A percentile compares a stretch with the other conserved stretches of the same genome.
Conservation (phyloP, 2,329 filamentous ascomycete genomes). For the Hymenotorrendiella dingleyae region DNA sequence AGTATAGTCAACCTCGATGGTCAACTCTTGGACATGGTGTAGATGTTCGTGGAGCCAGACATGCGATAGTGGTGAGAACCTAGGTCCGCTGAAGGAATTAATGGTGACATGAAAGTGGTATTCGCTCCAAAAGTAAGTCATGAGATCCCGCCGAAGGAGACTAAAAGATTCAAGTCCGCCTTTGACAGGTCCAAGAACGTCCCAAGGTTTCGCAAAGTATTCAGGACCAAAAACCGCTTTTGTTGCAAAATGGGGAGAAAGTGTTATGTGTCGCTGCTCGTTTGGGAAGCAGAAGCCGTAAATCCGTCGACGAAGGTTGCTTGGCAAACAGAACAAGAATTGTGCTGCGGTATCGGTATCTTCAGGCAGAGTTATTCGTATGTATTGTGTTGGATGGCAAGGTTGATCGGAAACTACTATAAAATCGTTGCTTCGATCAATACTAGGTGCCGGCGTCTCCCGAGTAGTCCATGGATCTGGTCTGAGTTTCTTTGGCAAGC, state of each 20-base stretch:
- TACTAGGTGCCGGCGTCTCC: neutral
- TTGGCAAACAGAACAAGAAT: slow-evolving; percentile 16
- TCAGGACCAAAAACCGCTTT: slow-evolving; percentile 19
- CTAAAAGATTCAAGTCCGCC: slow-evolving; percentile 19
- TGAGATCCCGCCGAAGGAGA: slow-evolving; percentile 22
- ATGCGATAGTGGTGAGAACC: slow-evolving; percentile 24
- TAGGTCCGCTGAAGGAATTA: slow-evolving; percentile 19
- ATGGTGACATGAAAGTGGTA: slow-evolving; percentile 30
- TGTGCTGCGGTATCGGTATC: neutral
- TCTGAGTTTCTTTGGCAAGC: too few relatives aligned
- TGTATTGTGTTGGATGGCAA: neutral
- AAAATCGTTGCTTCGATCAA: slow-evolving; percentile 16
- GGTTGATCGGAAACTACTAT: slow-evolving; percentile 1
- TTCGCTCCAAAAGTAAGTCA: slow-evolving; percentile 29
- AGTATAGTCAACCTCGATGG: slow-evolving; percentile 29
- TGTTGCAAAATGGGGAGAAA: slow-evolving; percentile 23
- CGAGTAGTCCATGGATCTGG: neutral
- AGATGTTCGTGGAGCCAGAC: slow-evolving; percentile 23
- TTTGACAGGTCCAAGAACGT: slow-evolving; percentile 20
- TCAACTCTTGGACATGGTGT: slow-evolving; percentile 23
- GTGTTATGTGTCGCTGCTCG: slow-evolving; percentile 18
- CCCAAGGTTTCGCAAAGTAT: slow-evolving; percentile 23
- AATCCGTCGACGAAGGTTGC: slow-evolving; percentile 20
- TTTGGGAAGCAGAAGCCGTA: slow-evolving; percentile 23
- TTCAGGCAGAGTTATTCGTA: neutral